These are phyloP conservation scores for Ganoderma boninense DNA, from an alignment of 1,284 basidiomycete genomes.

Conservation along the genomic window DNA sequence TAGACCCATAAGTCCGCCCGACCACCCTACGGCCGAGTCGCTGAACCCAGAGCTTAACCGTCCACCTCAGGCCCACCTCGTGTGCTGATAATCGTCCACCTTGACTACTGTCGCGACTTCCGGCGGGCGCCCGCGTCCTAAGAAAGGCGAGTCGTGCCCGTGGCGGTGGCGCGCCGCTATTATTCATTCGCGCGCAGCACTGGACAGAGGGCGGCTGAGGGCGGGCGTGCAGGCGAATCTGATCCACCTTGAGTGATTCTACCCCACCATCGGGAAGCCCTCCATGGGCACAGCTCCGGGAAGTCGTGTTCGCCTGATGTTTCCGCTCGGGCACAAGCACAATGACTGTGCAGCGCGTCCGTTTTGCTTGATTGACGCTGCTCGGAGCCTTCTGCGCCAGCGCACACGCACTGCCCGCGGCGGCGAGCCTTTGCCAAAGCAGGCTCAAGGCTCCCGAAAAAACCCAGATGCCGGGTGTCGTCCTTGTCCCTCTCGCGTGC, in stretches of 20 bases:
- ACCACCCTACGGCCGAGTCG: constrained; percentile 8
- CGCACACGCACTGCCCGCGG: neutral
- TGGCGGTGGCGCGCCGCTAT: constrained; percentile 12
- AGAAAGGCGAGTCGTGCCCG: constrained; percentile 24
- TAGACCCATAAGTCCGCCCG: neutral
- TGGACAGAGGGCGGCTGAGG: neutral
- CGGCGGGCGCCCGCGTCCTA: constrained; percentile 22
- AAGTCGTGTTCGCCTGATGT: neutral
- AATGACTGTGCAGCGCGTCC: constrained; percentile 10
- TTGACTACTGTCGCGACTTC: constrained; percentile 33
- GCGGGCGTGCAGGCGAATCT: neutral
- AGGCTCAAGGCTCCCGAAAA: neutral
- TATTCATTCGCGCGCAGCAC: constrained; percentile 9
- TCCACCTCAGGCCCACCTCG: constrained; percentile 18
- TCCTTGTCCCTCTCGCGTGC: constrained; percentile 8
- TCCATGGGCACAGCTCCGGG: constrained; percentile 6
- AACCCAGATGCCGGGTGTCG: neutral
- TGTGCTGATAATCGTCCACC: constrained; percentile 31
- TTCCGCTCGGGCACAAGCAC: constrained; percentile 1
- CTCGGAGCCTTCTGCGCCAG: constrained; percentile 2
- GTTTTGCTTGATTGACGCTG: constrained; percentile 25
- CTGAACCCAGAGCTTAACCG: constrained; percentile 7
- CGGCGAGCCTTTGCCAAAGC: neutral
- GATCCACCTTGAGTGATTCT: constrained; percentile 1
- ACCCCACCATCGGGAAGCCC: neutral